A percentile compares a stretch with the other conserved stretches of the same genome.
phyloP scores from a whole-genome alignment of 2,329 filamentous ascomycete genomes.

The Exophiala bonariae region DNA sequence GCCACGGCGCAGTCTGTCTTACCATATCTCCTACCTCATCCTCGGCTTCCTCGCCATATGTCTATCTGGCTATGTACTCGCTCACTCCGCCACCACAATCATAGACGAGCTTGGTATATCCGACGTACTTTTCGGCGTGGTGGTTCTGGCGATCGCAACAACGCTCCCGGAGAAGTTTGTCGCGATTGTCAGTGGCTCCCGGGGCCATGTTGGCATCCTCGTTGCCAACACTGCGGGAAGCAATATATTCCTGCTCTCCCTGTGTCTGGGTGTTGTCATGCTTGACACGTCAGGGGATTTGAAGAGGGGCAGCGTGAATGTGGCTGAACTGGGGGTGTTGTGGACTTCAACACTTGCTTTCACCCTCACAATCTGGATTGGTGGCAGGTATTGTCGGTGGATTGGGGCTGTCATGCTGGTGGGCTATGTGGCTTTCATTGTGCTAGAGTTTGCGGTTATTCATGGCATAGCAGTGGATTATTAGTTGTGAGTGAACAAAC shows the following conservation, averaged over 20 bases:
- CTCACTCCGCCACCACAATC: conserved; percentile 45
- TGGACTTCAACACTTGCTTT: neutral
- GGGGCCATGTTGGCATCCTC: conserved; percentile 51
- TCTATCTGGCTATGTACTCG: conserved; percentile 51
- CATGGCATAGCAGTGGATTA: too few species aligned
- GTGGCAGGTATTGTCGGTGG: conserved; percentile 8
- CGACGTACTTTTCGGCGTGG: conserved; percentile 48
- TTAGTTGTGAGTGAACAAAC: too few species aligned
- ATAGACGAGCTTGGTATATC: conserved; percentile 45
- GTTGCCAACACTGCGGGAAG: conserved; percentile 55
- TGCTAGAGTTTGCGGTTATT: conserved; percentile 34
- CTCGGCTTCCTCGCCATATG: conserved; percentile 46
- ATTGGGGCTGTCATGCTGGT: conserved; percentile 32
- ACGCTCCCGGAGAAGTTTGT: conserved; percentile 57
- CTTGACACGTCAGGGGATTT: conserved; percentile 1
- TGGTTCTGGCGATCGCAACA: conserved; percentile 52
- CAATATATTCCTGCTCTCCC: conserved; percentile 55
- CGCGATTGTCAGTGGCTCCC: conserved; percentile 48
- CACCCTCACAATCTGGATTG: conserved; percentile 9
- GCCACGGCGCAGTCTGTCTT: conserved; percentile 32
- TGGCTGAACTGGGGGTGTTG: neutral
- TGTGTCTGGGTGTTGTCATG: conserved; percentile 43
- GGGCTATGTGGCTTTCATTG: conserved; percentile 36
- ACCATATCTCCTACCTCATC: conserved; percentile 45
- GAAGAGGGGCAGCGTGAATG: conserved; percentile 1